Percentiles rank a stretch among this genome's conserved stretches.
These are phyloP conservation scores for Dissophora globulifera DNA, from an alignment of 192 early-diverging fungal species.

Conservation along the genomic window DNA sequence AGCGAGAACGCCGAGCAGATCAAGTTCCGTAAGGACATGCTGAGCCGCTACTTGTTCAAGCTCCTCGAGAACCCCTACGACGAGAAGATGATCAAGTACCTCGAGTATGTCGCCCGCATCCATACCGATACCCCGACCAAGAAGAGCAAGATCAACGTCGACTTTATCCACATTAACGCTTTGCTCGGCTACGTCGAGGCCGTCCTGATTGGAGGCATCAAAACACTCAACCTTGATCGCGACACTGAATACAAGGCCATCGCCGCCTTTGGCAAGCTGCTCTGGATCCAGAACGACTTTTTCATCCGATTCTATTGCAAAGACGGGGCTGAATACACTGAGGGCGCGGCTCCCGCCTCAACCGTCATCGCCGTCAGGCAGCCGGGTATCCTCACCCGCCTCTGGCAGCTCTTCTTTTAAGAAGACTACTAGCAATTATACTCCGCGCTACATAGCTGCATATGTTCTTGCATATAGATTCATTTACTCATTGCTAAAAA, in stretches of 20 bases:
- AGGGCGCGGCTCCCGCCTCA: constrained; percentile 17
- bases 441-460: too few relatives aligned
- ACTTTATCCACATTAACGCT: constrained; percentile 84
- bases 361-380: constrained; percentile 35
- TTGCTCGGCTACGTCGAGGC: constrained; percentile 75
- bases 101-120: constrained; percentile 84
- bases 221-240: constrained; percentile 63
- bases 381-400: constrained; percentile 27
- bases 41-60: constrained; percentile 76
- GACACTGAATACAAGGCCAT: constrained; percentile 65
- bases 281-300: constrained; percentile 89
- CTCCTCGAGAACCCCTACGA: constrained; percentile 63
- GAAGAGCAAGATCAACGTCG: constrained; percentile 82
- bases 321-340: constrained; percentile 56
- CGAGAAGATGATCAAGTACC: constrained; percentile 72
- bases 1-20: constrained; percentile 74
- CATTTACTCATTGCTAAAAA: too few relatives aligned
- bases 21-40: constrained; percentile 82
- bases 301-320: constrained; percentile 80
- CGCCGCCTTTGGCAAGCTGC: constrained; percentile 80
- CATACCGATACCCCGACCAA: constrained; percentile 80
- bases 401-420: constrained; percentile 45
- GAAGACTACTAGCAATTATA: constrained; percentile 10
- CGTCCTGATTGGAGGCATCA: constrained; percentile 63
- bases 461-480: constrained; percentile 9